Conservation (phyloP, 164 flowering plant genomes). For the Stephania yunnanensis region DNA sequence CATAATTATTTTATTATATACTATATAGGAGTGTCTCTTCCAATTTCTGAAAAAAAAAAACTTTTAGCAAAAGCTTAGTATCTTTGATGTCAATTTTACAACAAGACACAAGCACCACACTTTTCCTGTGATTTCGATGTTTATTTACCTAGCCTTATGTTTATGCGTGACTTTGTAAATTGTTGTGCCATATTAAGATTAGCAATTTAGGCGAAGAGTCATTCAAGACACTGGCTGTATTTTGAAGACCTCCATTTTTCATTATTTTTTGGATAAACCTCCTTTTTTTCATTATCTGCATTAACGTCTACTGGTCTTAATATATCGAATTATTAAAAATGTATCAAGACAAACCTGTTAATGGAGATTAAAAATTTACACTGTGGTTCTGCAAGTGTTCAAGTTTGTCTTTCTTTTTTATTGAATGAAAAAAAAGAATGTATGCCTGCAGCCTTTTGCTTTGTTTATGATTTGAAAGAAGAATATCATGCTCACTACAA, state of each 20-base stretch:
- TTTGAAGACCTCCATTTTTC: background rate
- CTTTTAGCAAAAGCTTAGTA: background rate
- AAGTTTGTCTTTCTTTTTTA: too few species aligned
- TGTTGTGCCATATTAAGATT: background rate
- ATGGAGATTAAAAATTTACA: too few species aligned
- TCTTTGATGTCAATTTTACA: background rate
- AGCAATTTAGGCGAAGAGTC: too few species aligned
- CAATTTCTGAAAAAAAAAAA: too few species aligned
- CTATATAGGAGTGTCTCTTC: too few species aligned
- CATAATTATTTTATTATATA: too few species aligned
- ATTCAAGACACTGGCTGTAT: background rate
- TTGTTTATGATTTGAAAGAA: background rate
- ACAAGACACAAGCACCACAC: too few species aligned
- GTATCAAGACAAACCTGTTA: too few species aligned
- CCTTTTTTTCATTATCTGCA: background rate
- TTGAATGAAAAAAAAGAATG: background rate
- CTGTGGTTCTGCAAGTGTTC: too few species aligned
- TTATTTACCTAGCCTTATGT: background rate
- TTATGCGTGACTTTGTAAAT: background rate
- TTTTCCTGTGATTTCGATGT: too few species aligned
- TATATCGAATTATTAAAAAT: background rate
- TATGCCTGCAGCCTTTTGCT: too few species aligned
- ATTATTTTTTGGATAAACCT: too few species aligned
- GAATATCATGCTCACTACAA: background rate
- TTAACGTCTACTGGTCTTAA: background rate